Percentiles rank a stretch among this genome's conserved stretches.
Evolutionary conservation across 306 rosid species (phyloP).

Genomic region (Mucuna pruriens): DNA sequence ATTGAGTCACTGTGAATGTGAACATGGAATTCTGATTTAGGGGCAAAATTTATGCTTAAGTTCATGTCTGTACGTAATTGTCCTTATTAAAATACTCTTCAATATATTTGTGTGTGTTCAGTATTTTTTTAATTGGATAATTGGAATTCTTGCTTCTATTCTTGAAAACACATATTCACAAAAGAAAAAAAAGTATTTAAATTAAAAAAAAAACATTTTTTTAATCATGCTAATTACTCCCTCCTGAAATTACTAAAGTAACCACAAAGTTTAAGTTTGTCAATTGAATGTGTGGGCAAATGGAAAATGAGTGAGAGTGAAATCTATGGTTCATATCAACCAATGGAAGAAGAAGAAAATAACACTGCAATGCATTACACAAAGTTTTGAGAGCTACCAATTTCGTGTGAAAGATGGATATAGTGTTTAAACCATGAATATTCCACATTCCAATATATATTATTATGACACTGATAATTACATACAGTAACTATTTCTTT

Average conservation of each 20-base stretch:
- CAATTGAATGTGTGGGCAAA: background rate
- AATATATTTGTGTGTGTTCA: background rate
- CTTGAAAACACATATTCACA: background rate
- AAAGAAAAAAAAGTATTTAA: background rate
- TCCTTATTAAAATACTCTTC: background rate
- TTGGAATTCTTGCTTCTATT: background rate
- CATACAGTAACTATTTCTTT: background rate
- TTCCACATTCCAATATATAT: slow-evolving; percentile 7
- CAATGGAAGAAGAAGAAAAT: slow-evolving; percentile 27
- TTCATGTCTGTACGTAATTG: slow-evolving; percentile 21
- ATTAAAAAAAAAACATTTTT: background rate
- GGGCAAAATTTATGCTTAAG: slow-evolving; percentile 8
- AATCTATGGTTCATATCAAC: slow-evolving; percentile 9
- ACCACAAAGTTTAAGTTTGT: slow-evolving; percentile 8
- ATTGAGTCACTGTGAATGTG: slow-evolving; percentile 27
- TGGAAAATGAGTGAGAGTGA: slow-evolving; percentile 9
- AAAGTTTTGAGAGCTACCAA: slow-evolving; percentile 25
- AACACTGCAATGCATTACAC: slow-evolving; percentile 28
- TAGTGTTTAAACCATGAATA: slow-evolving; percentile 27
- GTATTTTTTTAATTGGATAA: background rate
- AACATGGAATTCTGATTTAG: background rate
- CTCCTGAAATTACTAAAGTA: background rate
- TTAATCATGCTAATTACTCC: background rate
- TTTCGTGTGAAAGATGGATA: slow-evolving; percentile 30
- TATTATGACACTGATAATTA: background rate